phyloP scores from a whole-genome alignment of 2,329 filamentous ascomycete species.

The Akanthomyces lecanii region DNA sequence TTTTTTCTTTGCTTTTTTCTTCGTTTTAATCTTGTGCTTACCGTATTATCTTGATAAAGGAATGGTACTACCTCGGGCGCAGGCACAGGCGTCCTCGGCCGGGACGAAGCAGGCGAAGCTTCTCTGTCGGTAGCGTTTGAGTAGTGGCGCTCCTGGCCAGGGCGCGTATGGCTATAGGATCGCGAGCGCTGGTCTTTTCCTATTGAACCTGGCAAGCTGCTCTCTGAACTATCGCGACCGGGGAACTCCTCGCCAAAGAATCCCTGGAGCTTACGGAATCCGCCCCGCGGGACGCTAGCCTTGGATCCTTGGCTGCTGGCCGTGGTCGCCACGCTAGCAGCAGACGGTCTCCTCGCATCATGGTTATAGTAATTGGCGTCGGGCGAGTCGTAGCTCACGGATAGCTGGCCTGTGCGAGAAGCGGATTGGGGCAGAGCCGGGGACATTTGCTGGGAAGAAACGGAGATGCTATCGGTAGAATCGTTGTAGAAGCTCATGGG shows the following conservation, averaged over 20 bases:
- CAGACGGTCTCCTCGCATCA: conserved; percentile 79
- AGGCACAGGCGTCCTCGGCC: conserved; percentile 79
- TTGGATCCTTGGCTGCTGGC: conserved; percentile 82
- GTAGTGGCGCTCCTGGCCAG: conserved; percentile 72
- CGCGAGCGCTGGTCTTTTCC: conserved; percentile 59
- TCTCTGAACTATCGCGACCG: conserved; percentile 69
- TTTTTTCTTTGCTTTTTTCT: not conserved
- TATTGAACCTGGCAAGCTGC: conserved; percentile 51
- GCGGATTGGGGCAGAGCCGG: conserved; percentile 57
- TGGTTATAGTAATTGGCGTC: conserved; percentile 56
- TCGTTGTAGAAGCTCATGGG: conserved; percentile 68
- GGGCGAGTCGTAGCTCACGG: conserved; percentile 55
- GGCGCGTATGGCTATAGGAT: conserved; percentile 56
- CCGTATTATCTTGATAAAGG: conserved; percentile 71
- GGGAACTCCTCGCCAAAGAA: conserved; percentile 91
- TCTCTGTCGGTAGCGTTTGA: conserved; percentile 73
- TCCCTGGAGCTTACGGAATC: conserved; percentile 78
- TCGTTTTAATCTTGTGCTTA: conserved; percentile 49
- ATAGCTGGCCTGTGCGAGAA: conserved; percentile 27
- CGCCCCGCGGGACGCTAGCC: conserved; percentile 63
- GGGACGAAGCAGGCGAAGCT: conserved; percentile 68
- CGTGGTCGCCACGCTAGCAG: conserved; percentile 74
- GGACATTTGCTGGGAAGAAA: conserved; percentile 64
- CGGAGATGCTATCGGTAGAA: conserved; percentile 64
- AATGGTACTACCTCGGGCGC: conserved; percentile 97